phyloP scores from a whole-genome alignment of 441 rosid genomes.

The Gossypium trilobum region DNA sequence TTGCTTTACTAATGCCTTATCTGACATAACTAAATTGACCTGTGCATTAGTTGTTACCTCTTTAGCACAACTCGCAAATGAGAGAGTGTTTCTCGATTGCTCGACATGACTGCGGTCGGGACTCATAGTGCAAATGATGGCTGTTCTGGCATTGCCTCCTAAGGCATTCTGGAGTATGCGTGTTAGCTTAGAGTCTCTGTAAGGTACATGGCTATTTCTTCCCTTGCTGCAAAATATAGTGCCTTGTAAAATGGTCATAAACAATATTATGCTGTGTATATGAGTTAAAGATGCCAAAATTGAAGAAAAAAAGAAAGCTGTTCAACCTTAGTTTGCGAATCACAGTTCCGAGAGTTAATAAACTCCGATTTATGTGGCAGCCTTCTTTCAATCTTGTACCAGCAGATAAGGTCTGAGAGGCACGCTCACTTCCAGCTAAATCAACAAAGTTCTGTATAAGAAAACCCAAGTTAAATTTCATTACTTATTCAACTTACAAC shows the following conservation, averaged over 20 bases:
- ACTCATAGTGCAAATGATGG: conserved; percentile 82
- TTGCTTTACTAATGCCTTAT: conserved; percentile 83
- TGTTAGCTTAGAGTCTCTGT: conserved; percentile 83
- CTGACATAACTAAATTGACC: conserved; percentile 80
- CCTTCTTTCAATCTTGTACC: conserved; percentile 73
- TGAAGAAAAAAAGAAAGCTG: neutral
- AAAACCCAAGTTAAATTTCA: neutral
- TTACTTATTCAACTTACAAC: neutral
- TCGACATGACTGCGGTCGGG: conserved; percentile 81
- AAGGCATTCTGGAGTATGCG: conserved; percentile 76
- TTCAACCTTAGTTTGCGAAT: conserved; percentile 60
- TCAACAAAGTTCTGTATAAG: conserved; percentile 55
- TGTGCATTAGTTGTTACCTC: conserved; percentile 80
- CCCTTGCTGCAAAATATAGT: conserved; percentile 61
- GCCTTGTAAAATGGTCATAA: conserved; percentile 6
- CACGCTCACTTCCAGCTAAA: conserved; percentile 80
- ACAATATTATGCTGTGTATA: neutral
- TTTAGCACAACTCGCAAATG: conserved; percentile 88
- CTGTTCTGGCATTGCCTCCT: conserved; percentile 86
- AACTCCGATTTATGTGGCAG: conserved; percentile 67
- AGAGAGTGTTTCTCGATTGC: conserved; percentile 85
- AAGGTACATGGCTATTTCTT: conserved; percentile 70
- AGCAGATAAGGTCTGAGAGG: conserved; percentile 60
- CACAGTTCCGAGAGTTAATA: conserved; percentile 66
- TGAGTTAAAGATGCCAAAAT: neutral